These are phyloP conservation scores for Tricholoma flavovirens DNA, from an alignment of 768 basidiomycete species.

Conservation along the genomic window DNA sequence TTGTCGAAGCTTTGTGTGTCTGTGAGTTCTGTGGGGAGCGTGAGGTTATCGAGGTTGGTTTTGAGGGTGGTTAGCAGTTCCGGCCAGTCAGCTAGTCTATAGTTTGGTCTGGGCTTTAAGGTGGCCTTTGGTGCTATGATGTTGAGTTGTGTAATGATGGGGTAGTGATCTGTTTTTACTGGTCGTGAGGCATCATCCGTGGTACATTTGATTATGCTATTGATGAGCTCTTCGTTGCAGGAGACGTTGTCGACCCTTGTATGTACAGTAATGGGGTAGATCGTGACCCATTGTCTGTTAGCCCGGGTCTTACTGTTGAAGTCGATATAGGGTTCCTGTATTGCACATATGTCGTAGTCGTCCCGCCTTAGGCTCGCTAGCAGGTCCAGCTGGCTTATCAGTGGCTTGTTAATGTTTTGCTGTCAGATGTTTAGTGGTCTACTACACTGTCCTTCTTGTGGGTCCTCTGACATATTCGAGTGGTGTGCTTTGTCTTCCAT, in stretches of 20 bases:
- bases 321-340: background rate
- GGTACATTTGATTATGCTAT: background rate
- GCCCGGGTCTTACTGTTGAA: background rate
- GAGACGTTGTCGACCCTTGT: no score
- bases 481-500: no score
- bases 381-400: background rate
- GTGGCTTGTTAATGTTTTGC: background rate
- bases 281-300: background rate
- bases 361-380: background rate
- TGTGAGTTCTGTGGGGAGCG: no score
- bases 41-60: no score
- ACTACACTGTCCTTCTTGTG: no score
- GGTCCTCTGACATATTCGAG: no score
- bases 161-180: background rate
- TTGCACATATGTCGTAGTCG: background rate
- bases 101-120: no score
- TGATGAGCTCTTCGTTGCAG: background rate
- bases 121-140: no score
- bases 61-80: background rate
- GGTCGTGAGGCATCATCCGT: background rate
- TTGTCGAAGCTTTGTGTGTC: no score
- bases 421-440: background rate
- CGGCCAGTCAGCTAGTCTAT: no score
- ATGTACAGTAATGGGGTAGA: slow-evolving; percentile 16
- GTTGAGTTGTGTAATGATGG: background rate